A percentile compares a stretch with the other conserved stretches of the same genome.
Evolutionary conservation across 208 protist genomes (phyloP).

Genomic region (Trichomonas tenax): DNA sequence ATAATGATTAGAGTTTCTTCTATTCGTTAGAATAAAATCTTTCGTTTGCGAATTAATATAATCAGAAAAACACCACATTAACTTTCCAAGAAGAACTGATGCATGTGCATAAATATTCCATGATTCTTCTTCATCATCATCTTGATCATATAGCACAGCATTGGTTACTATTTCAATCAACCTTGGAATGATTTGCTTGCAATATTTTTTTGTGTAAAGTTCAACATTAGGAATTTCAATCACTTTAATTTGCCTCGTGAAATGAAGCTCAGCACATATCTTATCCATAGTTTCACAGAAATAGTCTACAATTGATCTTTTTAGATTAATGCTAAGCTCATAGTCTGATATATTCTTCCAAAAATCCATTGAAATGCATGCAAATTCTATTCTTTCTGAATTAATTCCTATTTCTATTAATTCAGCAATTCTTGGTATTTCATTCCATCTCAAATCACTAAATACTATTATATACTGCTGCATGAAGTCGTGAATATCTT

Average conservation of each 20-base stretch:
- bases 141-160: neutral
- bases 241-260: neutral
- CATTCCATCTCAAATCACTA: neutral
- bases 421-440: neutral
- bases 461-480: neutral
- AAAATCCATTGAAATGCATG: neutral
- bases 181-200: neutral
- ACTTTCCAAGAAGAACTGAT: neutral
- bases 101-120: neutral
- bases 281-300: neutral
- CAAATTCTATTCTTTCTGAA: neutral
- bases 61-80: neutral
- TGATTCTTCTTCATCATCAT: neutral
- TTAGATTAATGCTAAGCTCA: neutral
- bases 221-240: neutral
- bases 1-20: neutral
- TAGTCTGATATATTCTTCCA: neutral
- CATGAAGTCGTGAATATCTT: neutral
- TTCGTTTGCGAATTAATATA: neutral
- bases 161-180: neutral
- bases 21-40: neutral
- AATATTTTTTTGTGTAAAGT: neutral
- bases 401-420: neutral
- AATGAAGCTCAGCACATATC: neutral
- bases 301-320: neutral